Conservation (phyloP, 2,329 filamentous ascomycete species). For the Niveomyces coronatus region DNA sequence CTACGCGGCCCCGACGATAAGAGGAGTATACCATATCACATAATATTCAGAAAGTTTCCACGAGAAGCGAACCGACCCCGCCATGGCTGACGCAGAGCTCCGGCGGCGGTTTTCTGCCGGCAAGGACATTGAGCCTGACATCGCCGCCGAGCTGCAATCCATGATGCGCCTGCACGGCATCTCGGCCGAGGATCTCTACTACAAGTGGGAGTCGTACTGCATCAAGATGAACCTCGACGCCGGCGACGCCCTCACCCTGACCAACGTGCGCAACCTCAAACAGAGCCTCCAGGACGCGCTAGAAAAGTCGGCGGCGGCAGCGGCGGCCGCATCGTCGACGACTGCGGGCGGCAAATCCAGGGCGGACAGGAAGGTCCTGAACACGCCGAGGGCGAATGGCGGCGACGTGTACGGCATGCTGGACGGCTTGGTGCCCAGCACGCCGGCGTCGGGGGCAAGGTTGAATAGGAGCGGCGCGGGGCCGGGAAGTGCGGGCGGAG, state of each 20-base stretch:
- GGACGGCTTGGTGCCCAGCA: constrained; percentile 58
- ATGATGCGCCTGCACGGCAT: constrained; percentile 79
- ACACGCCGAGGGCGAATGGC: constrained; percentile 47
- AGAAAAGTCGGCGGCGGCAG: constrained; percentile 57
- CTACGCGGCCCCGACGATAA: too few relatives aligned
- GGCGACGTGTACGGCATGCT: constrained; percentile 78
- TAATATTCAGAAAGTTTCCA: too few relatives aligned
- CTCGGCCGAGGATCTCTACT: constrained; percentile 77
- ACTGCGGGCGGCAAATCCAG: constrained; percentile 25
- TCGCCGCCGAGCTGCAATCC: constrained; percentile 71
- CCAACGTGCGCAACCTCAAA: constrained; percentile 68
- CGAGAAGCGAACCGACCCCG: constrained; percentile 6
- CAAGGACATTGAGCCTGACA: constrained; percentile 57
- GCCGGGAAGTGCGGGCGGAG: constrained; percentile 16
- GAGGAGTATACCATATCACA: too few relatives aligned
- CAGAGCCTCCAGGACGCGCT: constrained; percentile 76
- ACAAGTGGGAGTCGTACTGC: constrained; percentile 98
- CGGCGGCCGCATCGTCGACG: constrained; percentile 35
- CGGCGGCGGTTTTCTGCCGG: constrained; percentile 26
- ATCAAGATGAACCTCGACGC: constrained; percentile 86
- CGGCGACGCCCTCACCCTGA: constrained; percentile 54
- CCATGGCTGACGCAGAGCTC: constrained; percentile 28
- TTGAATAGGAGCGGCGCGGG: constrained; percentile 24
- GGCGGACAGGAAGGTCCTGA: constrained; percentile 50
- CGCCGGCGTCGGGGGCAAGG: constrained; percentile 37